A percentile compares a stretch with the other conserved stretches of the same genome.
Conservation (phyloP, 2,329 filamentous ascomycete species). For the Alternaria panax region DNA sequence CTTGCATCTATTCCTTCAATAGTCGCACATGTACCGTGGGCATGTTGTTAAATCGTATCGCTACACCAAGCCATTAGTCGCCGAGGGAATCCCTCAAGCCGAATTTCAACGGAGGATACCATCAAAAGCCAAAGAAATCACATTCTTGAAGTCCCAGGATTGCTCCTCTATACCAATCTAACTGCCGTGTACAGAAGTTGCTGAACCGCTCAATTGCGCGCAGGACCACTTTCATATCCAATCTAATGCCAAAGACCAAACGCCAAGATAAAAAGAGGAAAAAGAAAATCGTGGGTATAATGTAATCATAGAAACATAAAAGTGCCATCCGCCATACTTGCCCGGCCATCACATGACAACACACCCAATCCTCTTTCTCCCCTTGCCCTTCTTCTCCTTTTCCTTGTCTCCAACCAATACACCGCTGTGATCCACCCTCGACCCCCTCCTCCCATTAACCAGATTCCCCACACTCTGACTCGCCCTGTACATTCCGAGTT, state of each 20-base stretch:
- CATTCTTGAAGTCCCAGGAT: neutral
- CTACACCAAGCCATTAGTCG: neutral
- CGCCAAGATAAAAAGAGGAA: neutral
- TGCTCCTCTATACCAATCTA: neutral
- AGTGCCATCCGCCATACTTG: neutral
- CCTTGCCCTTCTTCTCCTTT: slow-evolving; percentile 1
- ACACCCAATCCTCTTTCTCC: slow-evolving; percentile 29
- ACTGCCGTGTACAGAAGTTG: neutral
- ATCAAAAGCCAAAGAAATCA: neutral
- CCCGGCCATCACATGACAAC: slow-evolving; percentile 31
- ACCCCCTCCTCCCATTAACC: neutral
- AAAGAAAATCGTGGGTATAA: slow-evolving; percentile 1
- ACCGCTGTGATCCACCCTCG: neutral
- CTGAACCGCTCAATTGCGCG: neutral
- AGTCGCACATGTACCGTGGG: neutral
- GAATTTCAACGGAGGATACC: neutral
- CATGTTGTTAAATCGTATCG: too few relatives aligned
- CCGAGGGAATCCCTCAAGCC: neutral
- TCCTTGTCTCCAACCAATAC: slow-evolving; percentile 5
- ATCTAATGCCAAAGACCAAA: neutral
- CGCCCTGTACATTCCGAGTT: neutral
- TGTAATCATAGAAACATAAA: slow-evolving; percentile 4
- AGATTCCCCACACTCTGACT: slow-evolving; percentile 1
- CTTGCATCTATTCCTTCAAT: neutral
- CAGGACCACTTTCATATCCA: neutral